Conservation (phyloP, 768 basidiomycete genomes). For the Trametes maxima region DNA sequence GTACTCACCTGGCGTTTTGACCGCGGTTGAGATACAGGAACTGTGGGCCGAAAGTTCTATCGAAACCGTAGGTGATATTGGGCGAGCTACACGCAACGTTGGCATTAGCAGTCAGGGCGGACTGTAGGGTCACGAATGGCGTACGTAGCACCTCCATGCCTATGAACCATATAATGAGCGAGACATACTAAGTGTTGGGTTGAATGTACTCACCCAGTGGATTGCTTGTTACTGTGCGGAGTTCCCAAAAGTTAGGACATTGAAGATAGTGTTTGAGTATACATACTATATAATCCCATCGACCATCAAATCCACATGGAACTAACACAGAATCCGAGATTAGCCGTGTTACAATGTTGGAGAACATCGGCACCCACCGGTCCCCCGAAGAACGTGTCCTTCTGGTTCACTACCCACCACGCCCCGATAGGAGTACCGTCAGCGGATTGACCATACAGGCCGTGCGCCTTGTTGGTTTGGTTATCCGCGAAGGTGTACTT, state of each 20-base stretch:
- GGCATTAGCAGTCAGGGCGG: not conserved
- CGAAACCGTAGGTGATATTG: constrained; percentile 34
- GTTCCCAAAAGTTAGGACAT: not conserved
- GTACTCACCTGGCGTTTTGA: constrained; percentile 1
- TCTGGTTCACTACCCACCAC: constrained; percentile 36
- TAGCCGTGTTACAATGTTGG: not conserved
- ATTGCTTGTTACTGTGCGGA: constrained; percentile 19
- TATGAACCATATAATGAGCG: not conserved
- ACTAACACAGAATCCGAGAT: not conserved
- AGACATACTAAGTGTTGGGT: not conserved
- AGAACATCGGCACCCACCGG: constrained; percentile 3
- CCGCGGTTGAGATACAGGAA: constrained; percentile 23
- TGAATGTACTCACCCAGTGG: constrained; percentile 10
- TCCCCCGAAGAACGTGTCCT: constrained; percentile 30
- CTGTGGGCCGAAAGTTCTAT: constrained; percentile 34
- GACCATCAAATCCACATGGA: constrained; percentile 24
- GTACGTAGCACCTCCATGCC: constrained; percentile 21
- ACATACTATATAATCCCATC: constrained; percentile 25
- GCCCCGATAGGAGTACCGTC: constrained; percentile 27
- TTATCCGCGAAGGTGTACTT: constrained; percentile 35
- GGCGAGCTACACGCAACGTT: constrained; percentile 14
- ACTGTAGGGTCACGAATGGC: not conserved
- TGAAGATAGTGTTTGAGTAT: too few relatives aligned
- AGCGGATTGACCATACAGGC: constrained; percentile 19
- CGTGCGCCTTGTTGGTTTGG: constrained; percentile 36